Evolutionary conservation across 139 green algal species (phyloP).

Genomic region (Picochlorum sp.): DNA sequence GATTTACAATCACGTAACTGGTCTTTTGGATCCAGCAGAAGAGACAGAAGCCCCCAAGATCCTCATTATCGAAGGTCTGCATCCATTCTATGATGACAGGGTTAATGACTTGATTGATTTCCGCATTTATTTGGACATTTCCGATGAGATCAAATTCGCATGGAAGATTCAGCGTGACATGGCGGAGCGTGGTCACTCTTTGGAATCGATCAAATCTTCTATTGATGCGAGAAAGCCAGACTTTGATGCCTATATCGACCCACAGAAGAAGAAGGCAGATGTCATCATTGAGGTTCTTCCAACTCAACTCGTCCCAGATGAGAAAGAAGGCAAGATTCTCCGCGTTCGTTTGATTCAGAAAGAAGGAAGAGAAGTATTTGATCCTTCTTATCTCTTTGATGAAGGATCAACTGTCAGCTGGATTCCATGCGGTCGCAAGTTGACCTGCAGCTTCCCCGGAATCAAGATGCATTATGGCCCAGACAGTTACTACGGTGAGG

Average conservation of each 20-base stretch:
- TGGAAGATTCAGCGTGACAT: conserved; percentile 99
- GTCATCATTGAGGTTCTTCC: conserved; percentile 97
- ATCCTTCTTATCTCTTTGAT: conserved; percentile 94
- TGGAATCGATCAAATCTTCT: conserved; percentile 96
- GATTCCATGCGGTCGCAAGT: conserved; percentile 99
- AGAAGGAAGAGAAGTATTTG: conserved; percentile 82
- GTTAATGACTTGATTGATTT: conserved; percentile 95
- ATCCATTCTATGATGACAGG: conserved; percentile 96
- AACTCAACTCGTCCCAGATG: conserved; percentile 97
- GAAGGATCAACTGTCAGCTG: conserved; percentile 98
- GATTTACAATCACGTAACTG: conserved; percentile 99
- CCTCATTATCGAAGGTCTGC: conserved; percentile 96
- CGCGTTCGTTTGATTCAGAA: conserved; percentile 99
- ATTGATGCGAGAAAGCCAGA: conserved; percentile 98
- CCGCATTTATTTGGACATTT: conserved; percentile 99
- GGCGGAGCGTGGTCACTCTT: conserved; percentile 94
- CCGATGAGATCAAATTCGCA: conserved; percentile 98
- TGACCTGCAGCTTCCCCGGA: conserved; percentile 97
- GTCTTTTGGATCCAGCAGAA: conserved; percentile 91
- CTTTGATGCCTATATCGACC: conserved; percentile 98
- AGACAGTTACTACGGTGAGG: conserved; percentile 89
- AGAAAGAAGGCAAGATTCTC: conserved; percentile 97
- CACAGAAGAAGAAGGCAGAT: conserved; percentile 97
- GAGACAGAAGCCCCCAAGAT: conserved; percentile 80
- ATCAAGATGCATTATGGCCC: conserved; percentile 89